A percentile compares a stretch with the other conserved stretches of the same genome.
Conservation (phyloP, 345 rosid genomes). For the Anastatica hierochuntica region DNA sequence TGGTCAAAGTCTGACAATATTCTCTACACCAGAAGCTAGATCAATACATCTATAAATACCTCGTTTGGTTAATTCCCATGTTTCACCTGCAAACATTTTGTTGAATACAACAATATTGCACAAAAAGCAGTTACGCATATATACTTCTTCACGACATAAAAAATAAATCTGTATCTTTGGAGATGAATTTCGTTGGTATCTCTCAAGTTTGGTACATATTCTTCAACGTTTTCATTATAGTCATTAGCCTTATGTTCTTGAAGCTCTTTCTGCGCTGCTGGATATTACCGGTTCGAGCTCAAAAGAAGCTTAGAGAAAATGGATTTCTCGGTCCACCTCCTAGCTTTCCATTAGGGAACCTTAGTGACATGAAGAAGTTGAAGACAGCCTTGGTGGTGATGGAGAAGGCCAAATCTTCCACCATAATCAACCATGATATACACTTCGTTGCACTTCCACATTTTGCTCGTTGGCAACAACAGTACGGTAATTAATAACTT, state of each 20-base stretch:
- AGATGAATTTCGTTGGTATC: slow-evolving; percentile 10
- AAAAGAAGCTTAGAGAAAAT: slow-evolving; percentile 40
- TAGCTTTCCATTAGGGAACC: slow-evolving; percentile 70
- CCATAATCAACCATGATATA: slow-evolving; percentile 54
- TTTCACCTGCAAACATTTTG: slow-evolving; percentile 16
- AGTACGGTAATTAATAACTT: slow-evolving; percentile 35
- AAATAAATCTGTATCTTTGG: too few species aligned
- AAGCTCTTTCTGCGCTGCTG: slow-evolving; percentile 47
- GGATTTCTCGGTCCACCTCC: slow-evolving; percentile 83
- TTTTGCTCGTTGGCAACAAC: slow-evolving; percentile 70
- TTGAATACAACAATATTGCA: slow-evolving; percentile 5
- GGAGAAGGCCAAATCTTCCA: slow-evolving; percentile 20
- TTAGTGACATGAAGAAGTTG: slow-evolving; percentile 48
- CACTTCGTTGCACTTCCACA: slow-evolving; percentile 74
- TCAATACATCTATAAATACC: slow-evolving; percentile 25
- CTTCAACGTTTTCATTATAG: slow-evolving; percentile 1
- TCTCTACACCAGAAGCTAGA: slow-evolving; percentile 8
- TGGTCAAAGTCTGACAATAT: slow-evolving; percentile 23
- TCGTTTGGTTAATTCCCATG: slow-evolving; percentile 10
- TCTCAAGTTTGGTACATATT: slow-evolving; percentile 12
- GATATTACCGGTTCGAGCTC: slow-evolving; percentile 46
- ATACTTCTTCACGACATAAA: not conserved
- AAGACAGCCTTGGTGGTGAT: not conserved
- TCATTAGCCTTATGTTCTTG: slow-evolving; percentile 27
- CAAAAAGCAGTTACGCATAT: slow-evolving; percentile 4